Conservation (phyloP, 2,329 filamentous ascomycete genomes). For the Boeremia exigua region DNA sequence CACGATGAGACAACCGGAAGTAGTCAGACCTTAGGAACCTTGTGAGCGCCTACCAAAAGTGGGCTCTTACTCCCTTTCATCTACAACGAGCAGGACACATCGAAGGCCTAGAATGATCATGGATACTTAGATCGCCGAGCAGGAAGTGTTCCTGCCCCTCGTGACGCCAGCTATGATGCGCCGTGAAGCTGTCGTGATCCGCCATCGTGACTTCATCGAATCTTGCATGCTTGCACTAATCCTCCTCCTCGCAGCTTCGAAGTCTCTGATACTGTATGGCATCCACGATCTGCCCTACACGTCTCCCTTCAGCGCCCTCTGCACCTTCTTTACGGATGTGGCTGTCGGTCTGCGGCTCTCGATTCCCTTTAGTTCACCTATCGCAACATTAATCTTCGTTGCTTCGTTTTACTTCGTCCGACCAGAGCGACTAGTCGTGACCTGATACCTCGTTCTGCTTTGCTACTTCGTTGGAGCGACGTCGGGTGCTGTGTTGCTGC, state of each 20-base stretch:
- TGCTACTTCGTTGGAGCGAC: conserved; percentile 32
- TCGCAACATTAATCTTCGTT: conserved; percentile 28
- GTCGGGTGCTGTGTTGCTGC: conserved; percentile 26
- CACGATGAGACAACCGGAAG: conserved; percentile 7
- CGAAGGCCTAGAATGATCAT: not conserved
- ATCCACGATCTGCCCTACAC: conserved; percentile 8
- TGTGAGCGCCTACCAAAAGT: not conserved
- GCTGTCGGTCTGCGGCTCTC: conserved; percentile 27
- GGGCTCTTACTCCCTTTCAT: not conserved
- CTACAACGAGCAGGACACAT: not conserved
- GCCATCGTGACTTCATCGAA: not conserved
- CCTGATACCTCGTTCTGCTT: conserved; percentile 29
- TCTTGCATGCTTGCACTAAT: conserved; percentile 8
- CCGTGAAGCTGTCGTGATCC: not conserved
- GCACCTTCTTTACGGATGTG: conserved; percentile 20
- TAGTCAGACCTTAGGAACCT: not conserved
- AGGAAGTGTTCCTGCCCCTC: conserved; percentile 13
- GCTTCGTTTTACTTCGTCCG: conserved; percentile 26
- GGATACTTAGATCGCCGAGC: not conserved
- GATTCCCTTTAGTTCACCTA: conserved; percentile 29
- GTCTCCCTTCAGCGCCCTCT: not conserved
- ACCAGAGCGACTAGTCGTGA: conserved; percentile 21
- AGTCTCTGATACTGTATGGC: conserved; percentile 27
- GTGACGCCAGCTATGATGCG: not conserved
- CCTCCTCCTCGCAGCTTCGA: conserved; percentile 19